Base-by-base conservation (phyloP, 768 basidiomycete species). In the Scleroderma bovista region DNA sequence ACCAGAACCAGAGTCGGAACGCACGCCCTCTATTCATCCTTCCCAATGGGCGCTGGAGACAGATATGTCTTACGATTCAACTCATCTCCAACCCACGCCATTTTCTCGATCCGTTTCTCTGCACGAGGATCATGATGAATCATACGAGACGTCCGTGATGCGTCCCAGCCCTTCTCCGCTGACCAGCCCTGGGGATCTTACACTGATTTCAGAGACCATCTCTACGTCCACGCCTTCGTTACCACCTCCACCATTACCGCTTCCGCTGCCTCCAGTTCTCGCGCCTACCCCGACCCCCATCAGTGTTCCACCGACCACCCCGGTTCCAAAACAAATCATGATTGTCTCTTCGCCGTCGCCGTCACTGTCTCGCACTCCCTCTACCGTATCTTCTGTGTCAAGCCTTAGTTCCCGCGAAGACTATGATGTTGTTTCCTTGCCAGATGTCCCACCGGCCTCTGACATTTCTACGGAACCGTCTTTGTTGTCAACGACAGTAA, bases 141-240 rank as follows among this genome's bases (percentile, higher is more conserved):
- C 86, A 0, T 84, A 81, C 50, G 88, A 90, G 50, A 87, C 87
- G 0, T 88, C 88, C 0, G 74, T 85, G 62, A 69, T 89, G 60
- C 72, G 84, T 24, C 85, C 88, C 0, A 86, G 77, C 52, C 77
- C 63, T 36, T 63, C 71, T 2, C 65, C 71, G 2, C 50, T 66
- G 3, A 65, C 59, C 3, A 69, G 65, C n/a, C 46, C 65, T 0
- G 60, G 60, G 34, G 62, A 64, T 46, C 57, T 70, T 23, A 67
- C 70, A 9, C 70, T 64, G 6, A 52, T 71, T 32, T 62, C 70
- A 11, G 71, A 70, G 16, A 60, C 67, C 1, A 57, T 67, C 13
- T 66, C 61, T 3, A 58, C 61, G 1, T 66, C 64, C 2, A 41
- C 36, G 24, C 32, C 55, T 6, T 46, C 52, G 37, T 20, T 45